Conservation (phyloP, 2,329 filamentous ascomycete genomes). For the Venturia aucupariae region DNA sequence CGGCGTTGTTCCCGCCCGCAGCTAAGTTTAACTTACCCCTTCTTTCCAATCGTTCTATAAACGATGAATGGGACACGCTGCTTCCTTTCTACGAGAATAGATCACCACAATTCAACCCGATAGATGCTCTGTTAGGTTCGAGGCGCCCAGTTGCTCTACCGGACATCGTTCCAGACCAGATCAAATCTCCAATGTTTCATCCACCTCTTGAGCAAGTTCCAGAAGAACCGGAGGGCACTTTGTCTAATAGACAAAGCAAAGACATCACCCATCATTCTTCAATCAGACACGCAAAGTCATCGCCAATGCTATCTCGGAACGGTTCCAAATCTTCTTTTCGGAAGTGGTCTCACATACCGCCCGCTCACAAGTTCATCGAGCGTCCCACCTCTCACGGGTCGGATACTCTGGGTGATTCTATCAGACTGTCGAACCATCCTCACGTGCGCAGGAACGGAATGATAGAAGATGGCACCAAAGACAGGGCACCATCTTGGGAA, state of each 20-base stretch:
- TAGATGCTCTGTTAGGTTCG: neutral
- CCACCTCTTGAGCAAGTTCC: constrained; percentile 14
- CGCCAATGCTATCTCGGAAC: constrained; percentile 9
- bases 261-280: constrained; percentile 1
- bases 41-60: neutral
- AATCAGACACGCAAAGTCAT: constrained; percentile 14
- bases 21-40: neutral
- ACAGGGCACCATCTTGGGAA: constrained; percentile 41
- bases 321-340: neutral
- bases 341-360: neutral
- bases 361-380: neutral
- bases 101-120: neutral
- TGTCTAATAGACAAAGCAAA: constrained; percentile 10
- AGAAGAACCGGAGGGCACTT: constrained; percentile 14
- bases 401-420: constrained; percentile 12
- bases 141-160: neutral
- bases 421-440: neutral
- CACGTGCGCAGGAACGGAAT: neutral
- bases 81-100: constrained; percentile 9
- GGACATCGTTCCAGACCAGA: neutral
- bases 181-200: constrained; percentile 11
- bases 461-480: neutral
- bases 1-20: neutral
- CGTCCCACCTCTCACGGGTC: constrained; percentile 11
- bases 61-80: constrained; percentile 11